phyloP scores from a whole-genome alignment of 78 protist genomes.

The Dictyostelium brefeldianum region DNA sequence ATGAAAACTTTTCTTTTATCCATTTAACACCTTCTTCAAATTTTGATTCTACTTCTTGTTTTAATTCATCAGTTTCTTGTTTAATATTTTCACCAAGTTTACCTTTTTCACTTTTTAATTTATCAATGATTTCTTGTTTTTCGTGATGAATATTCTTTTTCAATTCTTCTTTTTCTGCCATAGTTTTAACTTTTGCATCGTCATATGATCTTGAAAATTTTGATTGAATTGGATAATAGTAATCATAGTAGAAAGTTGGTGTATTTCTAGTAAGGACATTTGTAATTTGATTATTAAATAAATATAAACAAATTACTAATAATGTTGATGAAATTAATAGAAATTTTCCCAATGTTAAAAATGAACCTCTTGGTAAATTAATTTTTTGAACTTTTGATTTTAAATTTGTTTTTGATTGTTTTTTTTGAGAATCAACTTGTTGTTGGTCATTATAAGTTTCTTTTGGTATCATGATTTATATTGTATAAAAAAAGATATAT shows the following conservation, averaged over 20 bases:
- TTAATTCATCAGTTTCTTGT: not conserved
- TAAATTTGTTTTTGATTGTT: not conserved
- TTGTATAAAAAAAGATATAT: not conserved
- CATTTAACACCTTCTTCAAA: not conserved
- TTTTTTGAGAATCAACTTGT: not conserved
- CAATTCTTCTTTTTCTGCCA: not conserved
- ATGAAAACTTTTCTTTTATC: conserved; percentile 3
- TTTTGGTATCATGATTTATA: not conserved
- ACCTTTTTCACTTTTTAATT: not conserved
- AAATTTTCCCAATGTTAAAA: not conserved
- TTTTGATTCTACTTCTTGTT: not conserved
- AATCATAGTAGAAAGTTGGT: not conserved
- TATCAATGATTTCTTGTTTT: not conserved
- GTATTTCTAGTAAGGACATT: not conserved
- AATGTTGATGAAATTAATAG: not conserved
- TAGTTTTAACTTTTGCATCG: not conserved
- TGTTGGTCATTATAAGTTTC: not conserved
- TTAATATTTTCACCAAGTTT: not conserved
- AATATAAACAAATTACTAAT: not conserved
- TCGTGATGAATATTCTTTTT: not conserved
- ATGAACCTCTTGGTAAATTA: no score
- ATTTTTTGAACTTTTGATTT: not conserved
- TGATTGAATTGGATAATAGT: conserved; percentile 4
- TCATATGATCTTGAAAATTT: not conserved
- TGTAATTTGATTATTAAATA: not conserved